phyloP scores from a whole-genome alignment of 2,329 filamentous ascomycete species.

The Geosmithia putterillii region DNA sequence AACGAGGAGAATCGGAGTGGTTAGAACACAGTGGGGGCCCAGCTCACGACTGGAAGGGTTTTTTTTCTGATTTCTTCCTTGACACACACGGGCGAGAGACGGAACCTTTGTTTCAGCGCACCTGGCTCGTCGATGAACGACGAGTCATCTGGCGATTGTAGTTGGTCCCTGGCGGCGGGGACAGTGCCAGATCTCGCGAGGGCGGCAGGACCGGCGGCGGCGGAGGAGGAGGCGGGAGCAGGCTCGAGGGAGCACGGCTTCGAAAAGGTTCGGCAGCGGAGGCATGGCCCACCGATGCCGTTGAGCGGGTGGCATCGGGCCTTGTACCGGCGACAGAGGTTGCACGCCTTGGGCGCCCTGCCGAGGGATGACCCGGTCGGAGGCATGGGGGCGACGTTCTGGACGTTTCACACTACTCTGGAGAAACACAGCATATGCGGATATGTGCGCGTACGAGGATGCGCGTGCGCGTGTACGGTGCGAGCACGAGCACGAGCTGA shows the following conservation, averaged over 20 bases:
- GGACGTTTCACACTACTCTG: not conserved
- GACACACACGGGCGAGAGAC: not conserved
- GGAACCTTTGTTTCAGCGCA: not conserved
- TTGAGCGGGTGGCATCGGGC: constrained; percentile 11
- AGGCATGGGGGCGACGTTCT: not conserved
- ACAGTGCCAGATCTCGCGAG: not conserved
- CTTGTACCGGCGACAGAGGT: constrained; percentile 12
- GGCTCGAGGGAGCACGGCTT: constrained; percentile 9
- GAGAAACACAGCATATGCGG: not conserved
- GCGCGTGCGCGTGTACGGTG: too few species aligned
- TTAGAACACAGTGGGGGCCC: too few species aligned
- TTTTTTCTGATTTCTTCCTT: too few species aligned
- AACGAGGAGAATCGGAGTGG: not conserved
- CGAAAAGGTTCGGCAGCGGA: constrained; percentile 12
- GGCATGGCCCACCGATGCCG: constrained; percentile 5
- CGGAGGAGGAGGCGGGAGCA: not conserved
- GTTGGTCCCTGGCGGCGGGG: too few species aligned
- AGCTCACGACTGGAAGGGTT: too few species aligned
- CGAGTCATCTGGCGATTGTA: not conserved
- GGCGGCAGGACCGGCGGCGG: not conserved
- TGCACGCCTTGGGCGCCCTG: constrained; percentile 13
- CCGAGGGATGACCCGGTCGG: not conserved
- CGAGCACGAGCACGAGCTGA: too few species aligned
- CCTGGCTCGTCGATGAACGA: not conserved
- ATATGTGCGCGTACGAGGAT: too few species aligned